Percentiles rank a stretch among this genome's conserved stretches.
These are phyloP conservation scores for Fomitopsis schrenkii DNA, from an alignment of 1,284 basidiomycete genomes.

Conservation along the genomic window DNA sequence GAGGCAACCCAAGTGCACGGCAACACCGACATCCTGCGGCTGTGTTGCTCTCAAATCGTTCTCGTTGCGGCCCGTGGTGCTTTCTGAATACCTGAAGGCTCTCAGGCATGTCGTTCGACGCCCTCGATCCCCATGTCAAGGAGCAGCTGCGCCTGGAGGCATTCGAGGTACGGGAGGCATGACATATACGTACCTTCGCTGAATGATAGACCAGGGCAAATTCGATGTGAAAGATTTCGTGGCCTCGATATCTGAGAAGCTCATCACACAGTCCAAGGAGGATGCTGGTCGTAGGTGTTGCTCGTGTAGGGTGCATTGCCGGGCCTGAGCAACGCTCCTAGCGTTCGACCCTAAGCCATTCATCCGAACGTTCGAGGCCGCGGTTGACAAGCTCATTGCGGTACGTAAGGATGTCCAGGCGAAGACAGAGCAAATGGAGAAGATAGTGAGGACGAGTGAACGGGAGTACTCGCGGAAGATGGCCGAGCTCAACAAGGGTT, in stretches of 20 bases:
- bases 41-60: neutral
- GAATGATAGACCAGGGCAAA: constrained; percentile 56
- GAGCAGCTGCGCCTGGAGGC: constrained; percentile 25
- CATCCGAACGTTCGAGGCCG: constrained; percentile 86
- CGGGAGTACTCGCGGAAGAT: constrained; percentile 94
- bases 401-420: constrained; percentile 86
- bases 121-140: constrained; percentile 25
- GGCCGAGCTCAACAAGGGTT: constrained; percentile 87
- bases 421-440: constrained; percentile 89
- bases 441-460: constrained; percentile 86
- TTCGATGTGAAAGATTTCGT: constrained; percentile 93
- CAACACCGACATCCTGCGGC: neutral
- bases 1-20: neutral
- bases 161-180: constrained; percentile 23
- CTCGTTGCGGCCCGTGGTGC: neutral
- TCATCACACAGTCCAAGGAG: constrained; percentile 80
- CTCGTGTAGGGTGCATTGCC: neutral
- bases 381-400: constrained; percentile 82
- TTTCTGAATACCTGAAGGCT: neutral
- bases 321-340: constrained; percentile 25
- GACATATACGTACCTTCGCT: neutral
- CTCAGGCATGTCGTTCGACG: neutral
- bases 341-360: constrained; percentile 95
- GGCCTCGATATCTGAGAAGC: constrained; percentile 78
- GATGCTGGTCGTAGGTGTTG: constrained; percentile 74